These are phyloP conservation scores for Neofusicoccum cordaticola DNA, from an alignment of 2,329 filamentous ascomycete genomes.

Conservation along the genomic window DNA sequence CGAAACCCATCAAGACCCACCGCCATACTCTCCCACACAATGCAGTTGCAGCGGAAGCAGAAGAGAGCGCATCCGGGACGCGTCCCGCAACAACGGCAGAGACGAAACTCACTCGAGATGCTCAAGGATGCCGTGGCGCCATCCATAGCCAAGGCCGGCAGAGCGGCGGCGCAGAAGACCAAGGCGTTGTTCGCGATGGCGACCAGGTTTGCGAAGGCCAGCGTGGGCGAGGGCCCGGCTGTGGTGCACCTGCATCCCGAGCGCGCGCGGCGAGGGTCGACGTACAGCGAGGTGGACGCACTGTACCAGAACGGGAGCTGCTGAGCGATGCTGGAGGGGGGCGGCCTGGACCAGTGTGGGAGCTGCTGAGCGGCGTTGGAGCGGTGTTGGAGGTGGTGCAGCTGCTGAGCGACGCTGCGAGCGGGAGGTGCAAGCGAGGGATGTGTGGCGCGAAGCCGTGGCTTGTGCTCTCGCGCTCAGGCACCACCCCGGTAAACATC, in stretches of 20 bases:
- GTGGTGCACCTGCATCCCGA: constrained; percentile 16
- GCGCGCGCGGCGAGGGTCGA: background rate
- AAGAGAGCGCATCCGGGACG: background rate
- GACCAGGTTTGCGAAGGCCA: constrained; percentile 9
- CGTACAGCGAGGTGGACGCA: constrained; percentile 16
- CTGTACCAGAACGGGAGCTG: constrained; percentile 15
- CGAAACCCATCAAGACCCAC: no score
- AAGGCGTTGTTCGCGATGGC: constrained; percentile 5
- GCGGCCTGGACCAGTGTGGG: constrained; percentile 6
- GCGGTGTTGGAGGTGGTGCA: constrained; percentile 1
- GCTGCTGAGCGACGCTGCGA: background rate
- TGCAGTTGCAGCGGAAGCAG: background rate
- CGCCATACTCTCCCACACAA: background rate
- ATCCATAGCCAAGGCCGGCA: background rate
- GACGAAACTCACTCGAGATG: constrained; percentile 5
- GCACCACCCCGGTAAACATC: background rate
- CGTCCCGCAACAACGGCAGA: background rate
- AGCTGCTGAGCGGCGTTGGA: background rate
- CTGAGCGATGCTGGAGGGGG: background rate
- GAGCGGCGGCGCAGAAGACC: background rate
- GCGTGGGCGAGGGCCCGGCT: constrained; percentile 14
- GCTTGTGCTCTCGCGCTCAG: no score
- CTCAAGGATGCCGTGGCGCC: constrained; percentile 8
- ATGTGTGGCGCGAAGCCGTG: no score
- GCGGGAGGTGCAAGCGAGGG: no score